Evolutionary conservation across 495 filamentous ascomycete species (phyloP).

Genomic region (Pseudoneurospora amorphoporcata): DNA sequence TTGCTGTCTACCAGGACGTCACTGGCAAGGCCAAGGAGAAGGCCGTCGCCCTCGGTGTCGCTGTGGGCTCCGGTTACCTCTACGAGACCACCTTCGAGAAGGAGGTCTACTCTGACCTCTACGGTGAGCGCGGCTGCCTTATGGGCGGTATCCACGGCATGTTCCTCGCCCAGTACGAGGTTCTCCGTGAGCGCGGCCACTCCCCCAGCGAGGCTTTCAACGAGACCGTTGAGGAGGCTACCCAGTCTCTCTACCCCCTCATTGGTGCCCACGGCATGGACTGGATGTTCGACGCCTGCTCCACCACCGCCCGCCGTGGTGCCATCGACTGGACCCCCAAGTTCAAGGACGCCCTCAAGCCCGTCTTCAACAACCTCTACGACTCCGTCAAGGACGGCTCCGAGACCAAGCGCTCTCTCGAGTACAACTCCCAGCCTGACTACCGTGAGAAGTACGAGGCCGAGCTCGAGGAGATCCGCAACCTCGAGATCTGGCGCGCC

Average conservation of each 20-base stretch:
- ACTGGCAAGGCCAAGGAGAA: conserved; percentile 97
- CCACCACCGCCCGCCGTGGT: conserved; percentile 93
- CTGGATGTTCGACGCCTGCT: conserved; percentile 99
- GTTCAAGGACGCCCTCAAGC: conserved; percentile 96
- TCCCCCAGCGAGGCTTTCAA: conserved; percentile 98
- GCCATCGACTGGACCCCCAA: conserved; percentile 94
- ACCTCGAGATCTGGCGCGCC: conserved; percentile 96
- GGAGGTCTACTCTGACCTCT: conserved; percentile 98
- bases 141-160: conserved; percentile 99
- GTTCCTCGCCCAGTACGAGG: conserved; percentile 99
- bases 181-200: conserved; percentile 96
- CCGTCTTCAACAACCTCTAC: conserved; percentile 95
- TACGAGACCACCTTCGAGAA: conserved; percentile 99
- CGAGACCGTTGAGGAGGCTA: conserved; percentile 99
- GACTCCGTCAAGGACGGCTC: conserved; percentile 76
- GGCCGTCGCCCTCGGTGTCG: conserved; percentile 93
- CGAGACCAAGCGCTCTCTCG: conserved; percentile 88
- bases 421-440: conserved; percentile 89
- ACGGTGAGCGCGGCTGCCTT: conserved; percentile 98
- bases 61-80: conserved; percentile 91
- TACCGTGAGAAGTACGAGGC: conserved; percentile 93
- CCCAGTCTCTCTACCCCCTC: conserved; percentile 92
- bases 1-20: conserved; percentile 97
- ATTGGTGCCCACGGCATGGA: conserved; percentile 97
- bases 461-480: conserved; percentile 93